Base-by-base conservation (phyloP, 1,284 basidiomycete species). In the Mycosarcoma mackinlayi region DNA sequence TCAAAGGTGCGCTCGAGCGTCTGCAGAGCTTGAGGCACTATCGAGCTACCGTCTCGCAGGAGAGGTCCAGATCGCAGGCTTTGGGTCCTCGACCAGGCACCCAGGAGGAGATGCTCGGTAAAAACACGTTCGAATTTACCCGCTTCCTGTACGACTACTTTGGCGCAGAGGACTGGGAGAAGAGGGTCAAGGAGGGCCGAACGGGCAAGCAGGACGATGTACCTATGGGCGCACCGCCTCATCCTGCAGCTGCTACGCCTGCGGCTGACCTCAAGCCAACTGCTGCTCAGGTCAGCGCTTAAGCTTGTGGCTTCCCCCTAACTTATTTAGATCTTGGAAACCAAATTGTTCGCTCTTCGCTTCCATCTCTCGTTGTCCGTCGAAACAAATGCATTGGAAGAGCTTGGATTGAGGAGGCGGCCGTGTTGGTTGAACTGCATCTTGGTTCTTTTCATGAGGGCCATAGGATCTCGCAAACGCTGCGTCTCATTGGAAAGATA, bases 181-280 rank as follows among this genome's bases (percentile, higher is more conserved):
- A 39, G 42, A 37, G 65, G 62, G 50, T 66, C 62, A 31, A 56
- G 66, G 69, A 85, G 91, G 91, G 50, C 91, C 92, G 68, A 92
- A 88, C 21, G 1, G 51, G 51, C 9, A 30, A 44, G 35, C 24
- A 27, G 5, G 24, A 34, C n/a, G 46, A 37, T 5, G 24, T 18
- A 16, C 33, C 33, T 11, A 16, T 35, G 33, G n/a, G 7, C 11
- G 33, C n/a, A 2, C 4, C 3, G 4, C 16, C 10, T 6, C 33
- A 35, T 16, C 45, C 33, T 11, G 21, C 13, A 13, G 38, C 38
- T 40, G 39, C n/a, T 34, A 10, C 33, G 13, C 33, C 33, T 34
- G 33, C 21, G 13, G 39, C 11, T n/a, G 19, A 25, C 9, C 16
- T 28, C 25, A 42, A 27, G 40, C 3, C 21, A 10, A 10, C 21